Base-by-base conservation (phyloP, 805 yeast genomes). In the Monosporozyma servazzii region DNA sequence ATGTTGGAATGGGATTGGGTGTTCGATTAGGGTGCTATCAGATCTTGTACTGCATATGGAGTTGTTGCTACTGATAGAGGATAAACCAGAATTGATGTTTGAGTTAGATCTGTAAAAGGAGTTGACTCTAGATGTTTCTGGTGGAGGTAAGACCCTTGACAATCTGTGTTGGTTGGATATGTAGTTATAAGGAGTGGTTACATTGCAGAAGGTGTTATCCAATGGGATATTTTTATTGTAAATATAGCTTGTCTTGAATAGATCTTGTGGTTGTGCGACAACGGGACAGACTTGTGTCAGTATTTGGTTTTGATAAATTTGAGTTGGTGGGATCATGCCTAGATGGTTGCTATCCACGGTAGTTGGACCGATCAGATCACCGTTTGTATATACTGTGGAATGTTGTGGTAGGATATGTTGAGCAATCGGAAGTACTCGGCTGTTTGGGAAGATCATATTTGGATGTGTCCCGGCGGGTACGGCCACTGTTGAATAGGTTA, bases 71-170 rank as follows among this genome's bases (percentile, higher is more conserved):
- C 21, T 41, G 15, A 13, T 21, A 20, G 44, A 21, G 1, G 44
- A 7, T 4, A 10, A 2, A 21, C 5, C 29, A 9, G 44, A 21
- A 21, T 21, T 41, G 10, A 27, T 20, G 10, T 20, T 21, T 41
- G 44, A 18, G 21, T 27, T 21, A 11, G 44, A 41, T 20, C n/a
- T 21, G 8, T 20, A 41, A 11, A 41, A 10, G 1, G 44, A 20
- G 3, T 15, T 20, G 21, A 20, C 4, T 18, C 44, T 21, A 7
- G n/a, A 21, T 20, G 44, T 4, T 10, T 11, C 21, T 20, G 36
- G 36, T 29, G 48, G 48, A 18, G 48, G 48, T 36, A 45, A 20
- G 3, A 45, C 48, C 33, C 48, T 45, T n/a, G 48, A 23, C 9
- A 45, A 17, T 20, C 29, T 45, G 25, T 9, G 3, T 20, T 39